Evolutionary conservation across 2,329 filamentous ascomycete species (phyloP), one percentile per base, ranked within the genome.

Genomic region (Periconia macrospinosa): DNA sequence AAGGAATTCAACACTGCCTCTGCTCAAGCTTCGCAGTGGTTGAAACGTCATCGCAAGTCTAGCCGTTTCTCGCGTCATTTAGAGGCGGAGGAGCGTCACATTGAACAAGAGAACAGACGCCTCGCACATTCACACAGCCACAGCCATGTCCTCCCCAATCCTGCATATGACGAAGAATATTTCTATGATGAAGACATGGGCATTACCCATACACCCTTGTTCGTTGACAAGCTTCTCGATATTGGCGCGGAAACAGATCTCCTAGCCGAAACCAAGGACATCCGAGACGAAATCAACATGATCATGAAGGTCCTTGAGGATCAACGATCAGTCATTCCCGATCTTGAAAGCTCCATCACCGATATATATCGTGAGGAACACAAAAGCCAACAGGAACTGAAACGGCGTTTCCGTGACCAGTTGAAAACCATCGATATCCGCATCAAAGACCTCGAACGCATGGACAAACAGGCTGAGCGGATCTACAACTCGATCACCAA

Each of bases 271-370:
- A 83, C 83, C 45, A 88, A 88, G 64, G 86, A 89, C 61, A 87
- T 88, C 49, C 80, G 84, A 18, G 86, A 89, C 61, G 85, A 89
- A 68, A 78, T 88, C 18, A 83, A 83, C 62, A 88, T 88, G 72
- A 81, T 89, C 30, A 69, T 67, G 3, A 80, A 79, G 49, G 77
- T 85, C 0, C 70, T 84, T 1, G 75, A 79, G 45, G 75, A 81
- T 33, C 82, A 84, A 57, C 63, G 74, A 3, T 68, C 72, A 30
- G 76, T 82, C 0, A 69, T 83, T 1, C 71, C 67, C 1, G 78
- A 82, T 44, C 76, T 85, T 23, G 76, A 79, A 52, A 63, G 64
- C 1, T 73, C 75, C 17, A 73, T 84, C 45, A 65, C 60, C 6
- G 68, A 72, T 48, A 69, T 75, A 41, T 73, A 76, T 57, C 56